Base-by-base conservation (phyloP, 108 stramenopile genomes). In the Nitzschia sp. region DNA sequence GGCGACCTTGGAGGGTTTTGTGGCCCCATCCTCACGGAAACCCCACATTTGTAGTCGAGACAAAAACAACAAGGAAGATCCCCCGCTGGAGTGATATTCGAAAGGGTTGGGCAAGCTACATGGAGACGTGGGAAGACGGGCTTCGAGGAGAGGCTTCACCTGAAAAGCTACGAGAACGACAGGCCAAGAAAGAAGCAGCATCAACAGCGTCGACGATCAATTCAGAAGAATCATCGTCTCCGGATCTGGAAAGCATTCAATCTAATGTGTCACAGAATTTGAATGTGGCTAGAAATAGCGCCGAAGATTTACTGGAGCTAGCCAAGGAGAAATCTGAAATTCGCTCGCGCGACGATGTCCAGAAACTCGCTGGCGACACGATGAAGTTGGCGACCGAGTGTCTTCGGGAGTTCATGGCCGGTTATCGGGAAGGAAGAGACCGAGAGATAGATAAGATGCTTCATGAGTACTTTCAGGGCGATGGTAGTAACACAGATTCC, bases 371-470 rank as follows among this genome's bases (percentile, higher is more conserved):
- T 6, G 46, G 64, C 21, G 82, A 87, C 46, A 79, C 80, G 65
- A 68, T 94, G 89, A 80, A 78, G 60, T 67, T 91, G 3, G 85
- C 75, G 13, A 89, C 85, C 1, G 83, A 85, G 24, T 87, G 87
- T 65, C 48, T 91, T 13, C 21, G 71, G 3, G 82, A 91, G 66
- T 94, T 94, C 66, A 90, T 94, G 89, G 82, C 73, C n/a, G 93
- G 90, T 0, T 94, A 94, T 54, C 83, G 93, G 4, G 75, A 81
- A 54, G 93, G 93, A 26, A 73, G 93, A 26, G 93, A 94, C 61
- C 77, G 85, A 36, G 93, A 94, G 75, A 72, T 94, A 9, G 90
- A 94, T 19, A 85, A 84, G 45, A 90, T 94, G 90, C 59, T 91
- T 27, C 74, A 89, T 65, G 76, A 88, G 27, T 94, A 94, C 63